Base-by-base conservation (phyloP, 2,329 filamentous ascomycete genomes). In the Apiospora kogelbergensis region DNA sequence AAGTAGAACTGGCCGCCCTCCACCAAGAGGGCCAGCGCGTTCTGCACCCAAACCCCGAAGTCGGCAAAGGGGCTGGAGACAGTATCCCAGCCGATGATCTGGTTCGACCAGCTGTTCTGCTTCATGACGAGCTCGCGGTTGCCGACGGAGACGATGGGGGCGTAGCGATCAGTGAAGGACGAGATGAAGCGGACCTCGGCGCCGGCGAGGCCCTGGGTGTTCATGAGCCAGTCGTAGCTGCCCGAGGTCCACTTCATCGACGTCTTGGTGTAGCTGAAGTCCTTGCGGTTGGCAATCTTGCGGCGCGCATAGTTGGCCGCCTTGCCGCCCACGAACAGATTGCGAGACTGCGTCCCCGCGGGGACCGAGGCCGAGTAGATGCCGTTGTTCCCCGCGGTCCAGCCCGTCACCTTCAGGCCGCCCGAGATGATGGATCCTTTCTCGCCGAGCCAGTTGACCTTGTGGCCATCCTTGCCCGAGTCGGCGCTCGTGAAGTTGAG, bases 151-250 rank as follows among this genome's bases (percentile, higher is more conserved):
- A 42, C 63, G 37, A 65, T 65, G 6, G 63, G 63, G 6, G 63
- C 63, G 26, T 65, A 65, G 11, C 63, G 63, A 9, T 65, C 63
- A 15, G 63, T 65, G 24, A 65, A 65, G 6, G 63, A 65, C 13
- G 37, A 42, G 11, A 65, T 65, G 63, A 65, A 65, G 41, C 63
- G 63, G 37, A 65, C 41, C 24, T 65, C 63, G n/a, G 63, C 63
- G n/a, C 41, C 63, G 0, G 37, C 37, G 13, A 65, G 42, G 1
- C 63, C 63, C 22, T 65, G 11, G n/a, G 63, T 65, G 37, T 24
- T 44, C 37, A 26, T 42, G 37, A 65, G 63, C 63, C 63, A 65
- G 41, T 65, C 63, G 40, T 65, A 65, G 13, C 3, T 65, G 24
- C 37, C 37, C 22, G 63, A 42, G n/a, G 24, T 65, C 63, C 63